Evolutionary conservation across 2,329 filamentous ascomycete species (phyloP).

Genomic region (Triangularia verruculosa): DNA sequence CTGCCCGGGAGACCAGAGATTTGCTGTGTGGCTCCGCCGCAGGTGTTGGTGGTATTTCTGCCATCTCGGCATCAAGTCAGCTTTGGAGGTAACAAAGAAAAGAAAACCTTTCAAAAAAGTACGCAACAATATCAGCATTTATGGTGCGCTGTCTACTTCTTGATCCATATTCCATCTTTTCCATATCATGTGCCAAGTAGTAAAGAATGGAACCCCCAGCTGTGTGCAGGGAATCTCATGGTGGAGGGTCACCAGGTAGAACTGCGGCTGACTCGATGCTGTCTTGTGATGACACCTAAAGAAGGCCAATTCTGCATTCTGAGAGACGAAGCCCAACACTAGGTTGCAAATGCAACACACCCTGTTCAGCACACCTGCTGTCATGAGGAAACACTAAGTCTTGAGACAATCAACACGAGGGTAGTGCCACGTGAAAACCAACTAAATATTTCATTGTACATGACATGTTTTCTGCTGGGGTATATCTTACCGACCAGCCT

Average conservation of each 20-base stretch:
- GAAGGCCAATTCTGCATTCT: neutral
- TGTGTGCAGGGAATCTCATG: neutral
- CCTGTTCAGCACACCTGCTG: neutral
- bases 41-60: neutral
- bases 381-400: neutral
- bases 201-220: neutral
- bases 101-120: no score
- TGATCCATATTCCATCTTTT: no score
- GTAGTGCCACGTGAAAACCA: no score
- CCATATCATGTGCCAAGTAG: neutral
- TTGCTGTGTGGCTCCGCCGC: neutral
- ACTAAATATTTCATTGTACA: neutral
- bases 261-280: neutral
- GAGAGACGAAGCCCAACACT: neutral
- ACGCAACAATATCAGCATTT: neutral
- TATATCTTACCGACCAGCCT: neutral
- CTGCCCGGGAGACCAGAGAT: neutral
- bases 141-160: no score
- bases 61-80: neutral
- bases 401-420: neutral
- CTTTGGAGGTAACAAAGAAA: neutral
- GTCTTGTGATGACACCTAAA: neutral
- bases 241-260: neutral
- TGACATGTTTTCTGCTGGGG: neutral
- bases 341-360: neutral